These are phyloP conservation scores for Orbilia quercus DNA, from an alignment of 2,329 filamentous ascomycete genomes.

Conservation along the genomic window DNA sequence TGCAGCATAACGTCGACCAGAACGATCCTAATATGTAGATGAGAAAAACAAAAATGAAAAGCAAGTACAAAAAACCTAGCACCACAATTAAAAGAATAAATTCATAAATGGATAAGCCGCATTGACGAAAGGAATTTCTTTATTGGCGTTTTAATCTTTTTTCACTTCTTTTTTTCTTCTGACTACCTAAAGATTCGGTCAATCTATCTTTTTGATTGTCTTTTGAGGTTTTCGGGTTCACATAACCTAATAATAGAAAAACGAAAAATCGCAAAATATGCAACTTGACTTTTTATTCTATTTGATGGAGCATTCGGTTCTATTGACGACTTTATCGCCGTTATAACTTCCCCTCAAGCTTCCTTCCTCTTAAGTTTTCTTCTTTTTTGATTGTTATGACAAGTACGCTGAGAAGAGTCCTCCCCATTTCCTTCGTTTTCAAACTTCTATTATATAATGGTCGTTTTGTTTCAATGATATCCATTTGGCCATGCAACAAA, in stretches of 20 bases:
- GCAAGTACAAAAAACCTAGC: too few species aligned
- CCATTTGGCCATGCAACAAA: constrained; percentile 30
- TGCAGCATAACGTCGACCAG: constrained; percentile 54
- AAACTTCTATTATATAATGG: background rate
- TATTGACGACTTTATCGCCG: constrained; percentile 2
- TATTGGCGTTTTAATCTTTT: constrained; percentile 34
- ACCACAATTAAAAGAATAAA: constrained; percentile 13
- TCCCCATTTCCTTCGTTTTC: constrained; percentile 1
- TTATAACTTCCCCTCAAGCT: background rate
- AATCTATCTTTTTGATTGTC: constrained; percentile 29
- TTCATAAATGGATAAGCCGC: constrained; percentile 14
- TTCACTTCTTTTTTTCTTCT: background rate
- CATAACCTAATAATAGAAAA: constrained; percentile 23
- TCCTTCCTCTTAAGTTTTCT: constrained; percentile 6
- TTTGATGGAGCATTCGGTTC: background rate
- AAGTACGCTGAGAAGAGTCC: constrained; percentile 29
- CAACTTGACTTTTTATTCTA: constrained; percentile 5
- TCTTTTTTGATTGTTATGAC: background rate
- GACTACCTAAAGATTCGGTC: constrained; percentile 41
- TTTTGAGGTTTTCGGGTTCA: constrained; percentile 9
- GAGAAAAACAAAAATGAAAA: background rate
- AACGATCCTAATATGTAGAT: constrained; percentile 45
- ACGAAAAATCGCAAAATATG: constrained; percentile 20
- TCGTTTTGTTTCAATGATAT: constrained; percentile 37
- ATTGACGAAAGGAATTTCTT: constrained; percentile 15